Conservation (phyloP, 2,329 filamentous ascomycete species). For the Teratosphaeria zuluensis region DNA sequence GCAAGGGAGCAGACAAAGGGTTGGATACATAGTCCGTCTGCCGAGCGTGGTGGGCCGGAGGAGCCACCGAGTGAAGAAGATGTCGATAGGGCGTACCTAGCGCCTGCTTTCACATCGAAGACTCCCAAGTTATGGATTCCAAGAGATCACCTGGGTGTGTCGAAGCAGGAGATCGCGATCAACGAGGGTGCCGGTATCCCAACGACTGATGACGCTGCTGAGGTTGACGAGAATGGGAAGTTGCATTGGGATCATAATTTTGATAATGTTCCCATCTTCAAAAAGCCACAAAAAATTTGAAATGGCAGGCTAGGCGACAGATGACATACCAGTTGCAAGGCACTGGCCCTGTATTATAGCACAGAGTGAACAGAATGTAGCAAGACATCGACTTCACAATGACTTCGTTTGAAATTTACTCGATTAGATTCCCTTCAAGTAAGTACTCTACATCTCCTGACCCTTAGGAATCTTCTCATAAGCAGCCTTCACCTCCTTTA, state of each 20-base stretch:
- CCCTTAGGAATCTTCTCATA: conserved; percentile 29
- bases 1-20: conserved; percentile 13
- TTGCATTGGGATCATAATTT: conserved; percentile 35
- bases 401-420: no score
- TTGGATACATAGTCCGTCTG: conserved; percentile 13
- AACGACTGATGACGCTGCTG: conserved; percentile 37
- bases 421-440: neutral
- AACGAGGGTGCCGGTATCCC: conserved; percentile 30
- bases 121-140: conserved; percentile 39
- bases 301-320: neutral
- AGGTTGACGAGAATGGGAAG: conserved; percentile 36
- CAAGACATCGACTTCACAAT: neutral
- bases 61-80: conserved; percentile 18
- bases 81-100: conserved; percentile 32
- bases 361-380: neutral
- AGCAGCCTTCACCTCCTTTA: conserved; percentile 32
- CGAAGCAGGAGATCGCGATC: conserved; percentile 32
- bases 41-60: conserved; percentile 9
- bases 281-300: conserved; percentile 21
- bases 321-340: neutral
- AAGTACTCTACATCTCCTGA: conserved; percentile 8
- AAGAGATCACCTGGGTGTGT: conserved; percentile 34
- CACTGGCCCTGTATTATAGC: neutral
- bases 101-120: conserved; percentile 34
- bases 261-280: conserved; percentile 34